Evolutionary conservation across 2,329 filamentous ascomycete species (phyloP).

Genomic region (Fusarium sp.): DNA sequence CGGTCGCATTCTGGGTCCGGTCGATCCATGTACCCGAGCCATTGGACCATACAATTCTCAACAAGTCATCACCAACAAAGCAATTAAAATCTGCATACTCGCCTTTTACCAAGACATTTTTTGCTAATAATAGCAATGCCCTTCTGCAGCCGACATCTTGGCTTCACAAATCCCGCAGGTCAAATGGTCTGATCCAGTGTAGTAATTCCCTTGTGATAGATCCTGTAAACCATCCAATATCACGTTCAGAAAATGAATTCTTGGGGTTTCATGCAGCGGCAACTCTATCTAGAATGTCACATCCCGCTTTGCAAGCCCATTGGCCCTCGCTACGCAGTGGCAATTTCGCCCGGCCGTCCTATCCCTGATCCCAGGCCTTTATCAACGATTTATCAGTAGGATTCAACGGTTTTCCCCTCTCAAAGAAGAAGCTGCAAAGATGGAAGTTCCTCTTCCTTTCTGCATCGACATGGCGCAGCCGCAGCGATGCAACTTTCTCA

Average conservation of each 20-base stretch:
- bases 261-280: conserved; percentile 15
- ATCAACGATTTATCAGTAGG: not conserved
- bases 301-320: not conserved
- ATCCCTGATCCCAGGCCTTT: not conserved
- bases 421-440: conserved; percentile 7
- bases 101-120: not conserved
- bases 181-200: conserved; percentile 8
- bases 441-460: not conserved
- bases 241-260: not conserved
- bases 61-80: not conserved
- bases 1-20: conserved; percentile 9
- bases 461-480: conserved; percentile 12
- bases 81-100: not conserved
- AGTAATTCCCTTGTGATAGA: not conserved
- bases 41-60: not conserved
- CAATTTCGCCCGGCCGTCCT: not conserved
- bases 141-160: conserved; percentile 3
- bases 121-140: conserved; percentile 15
- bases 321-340: not conserved
- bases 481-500: not conserved
- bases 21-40: conserved; percentile 3
- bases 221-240: not conserved
- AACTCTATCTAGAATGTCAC: conserved; percentile 26
- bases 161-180: not conserved
- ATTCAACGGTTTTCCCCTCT: not conserved